Evolutionary conservation across 768 basidiomycete genomes (phyloP).

Genomic region (Lactarius quietus): DNA sequence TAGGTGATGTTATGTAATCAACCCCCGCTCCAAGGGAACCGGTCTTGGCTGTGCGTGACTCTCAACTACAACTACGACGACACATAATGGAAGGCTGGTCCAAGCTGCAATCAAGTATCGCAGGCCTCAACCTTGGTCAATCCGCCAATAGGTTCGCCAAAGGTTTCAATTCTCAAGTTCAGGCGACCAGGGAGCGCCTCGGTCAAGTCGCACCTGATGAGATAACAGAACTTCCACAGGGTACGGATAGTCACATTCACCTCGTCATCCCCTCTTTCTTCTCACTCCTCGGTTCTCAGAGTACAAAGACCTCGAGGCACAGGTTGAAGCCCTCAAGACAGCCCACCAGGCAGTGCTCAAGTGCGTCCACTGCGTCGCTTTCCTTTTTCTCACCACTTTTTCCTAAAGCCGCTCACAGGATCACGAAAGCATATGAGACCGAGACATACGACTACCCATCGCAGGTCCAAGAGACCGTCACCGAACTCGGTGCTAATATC

Average conservation of each 20-base stretch:
- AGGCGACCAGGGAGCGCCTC: slow-evolving; percentile 82
- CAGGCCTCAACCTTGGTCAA: slow-evolving; percentile 65
- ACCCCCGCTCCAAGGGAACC: background rate
- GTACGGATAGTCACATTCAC: slow-evolving; percentile 34
- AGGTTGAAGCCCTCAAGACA: slow-evolving; percentile 85
- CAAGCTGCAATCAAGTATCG: slow-evolving; percentile 61
- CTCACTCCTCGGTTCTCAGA: slow-evolving; percentile 45
- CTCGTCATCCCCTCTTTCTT: background rate
- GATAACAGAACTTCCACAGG: slow-evolving; percentile 91
- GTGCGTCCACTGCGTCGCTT: slow-evolving; percentile 39
- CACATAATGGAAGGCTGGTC: slow-evolving; percentile 53
- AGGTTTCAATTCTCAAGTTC: slow-evolving; percentile 76
- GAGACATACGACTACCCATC: slow-evolving; percentile 90
- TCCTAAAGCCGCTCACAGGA: slow-evolving; percentile 43
- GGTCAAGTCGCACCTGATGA: slow-evolving; percentile 89
- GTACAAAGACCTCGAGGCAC: slow-evolving; percentile 92
- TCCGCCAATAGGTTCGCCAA: slow-evolving; percentile 74
- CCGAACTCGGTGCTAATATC: slow-evolving; percentile 67
- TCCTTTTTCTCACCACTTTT: slow-evolving; percentile 2
- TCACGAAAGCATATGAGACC: slow-evolving; percentile 83
- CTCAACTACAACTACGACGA: slow-evolving; percentile 15
- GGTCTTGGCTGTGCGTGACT: background rate
- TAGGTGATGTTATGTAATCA: slow-evolving; percentile 7
- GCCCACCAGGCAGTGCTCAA: slow-evolving; percentile 78
- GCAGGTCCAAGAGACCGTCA: slow-evolving; percentile 78